Evolutionary conservation across 768 basidiomycete genomes (phyloP), one percentile per base, ranked within the genome.

Genomic region (Wakefieldia striispora): DNA sequence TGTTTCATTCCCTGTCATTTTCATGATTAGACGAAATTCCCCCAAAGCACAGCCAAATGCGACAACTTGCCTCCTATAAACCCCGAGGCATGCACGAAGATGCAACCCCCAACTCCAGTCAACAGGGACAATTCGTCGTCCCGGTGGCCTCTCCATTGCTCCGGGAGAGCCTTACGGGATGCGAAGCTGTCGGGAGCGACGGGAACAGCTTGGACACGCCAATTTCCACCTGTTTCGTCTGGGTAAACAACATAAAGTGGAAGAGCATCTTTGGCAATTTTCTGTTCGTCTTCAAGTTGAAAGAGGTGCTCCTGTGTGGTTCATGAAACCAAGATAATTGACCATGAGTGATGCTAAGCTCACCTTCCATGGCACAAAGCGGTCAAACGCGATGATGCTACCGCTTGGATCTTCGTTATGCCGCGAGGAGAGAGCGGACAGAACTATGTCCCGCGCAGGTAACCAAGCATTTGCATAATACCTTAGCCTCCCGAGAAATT

Each of bases 61-160:
- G 26, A 23, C 33, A 24, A 63, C 80, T 53, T 54, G 84, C 94
- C 94, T 60, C 97, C 97, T 62, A 94, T 98, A 68, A 99, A 99
- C 8, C 97, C 97, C 50, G 87, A 88, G 1, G 95, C 92, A 70
- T 99, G 97, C 21, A 95, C 84, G 62, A 99, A 99, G 46, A 97
- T 82, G 44, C 95, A 79, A 1, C 86, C 92, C 0, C 82, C 79
- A 51, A 97, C 82, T 3, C 91, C 91, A 14, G 82, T 82, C 7
- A 80, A 70, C 55, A 79, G 71, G 40, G 86, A 88, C 35, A 99
- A 73, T 39, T 79, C 78, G 10, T 90, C 88, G 66, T 98, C 95
- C 40, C 97, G 77, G 34, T 93, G 70, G 6, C 97, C 97, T 53
- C 95, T 79, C 97, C 97, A 99, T 54, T 77, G 75, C 62, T 97